Conservation (phyloP, 2,329 filamentous ascomycete genomes). For the Exserohilum rostratum region DNA sequence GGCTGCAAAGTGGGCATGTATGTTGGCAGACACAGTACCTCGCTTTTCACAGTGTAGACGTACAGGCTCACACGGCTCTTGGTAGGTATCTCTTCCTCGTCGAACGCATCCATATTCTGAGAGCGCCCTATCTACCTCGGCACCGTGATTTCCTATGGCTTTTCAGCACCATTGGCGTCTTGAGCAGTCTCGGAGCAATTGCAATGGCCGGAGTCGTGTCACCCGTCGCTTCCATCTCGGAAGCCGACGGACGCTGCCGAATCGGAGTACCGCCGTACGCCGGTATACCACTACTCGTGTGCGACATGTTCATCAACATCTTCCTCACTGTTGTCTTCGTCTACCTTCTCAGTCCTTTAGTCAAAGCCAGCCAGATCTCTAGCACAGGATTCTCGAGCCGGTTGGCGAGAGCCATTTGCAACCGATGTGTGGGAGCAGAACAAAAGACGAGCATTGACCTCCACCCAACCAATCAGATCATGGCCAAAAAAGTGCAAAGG, state of each 20-base stretch:
- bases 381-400: conserved; percentile 17
- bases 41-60: background rate
- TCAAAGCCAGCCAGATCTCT: conserved; percentile 21
- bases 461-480: conserved; percentile 21
- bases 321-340: conserved; percentile 50
- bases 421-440: conserved; percentile 8
- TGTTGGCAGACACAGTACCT: background rate
- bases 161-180: conserved; percentile 31
- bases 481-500: conserved; percentile 30
- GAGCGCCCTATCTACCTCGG: conserved; percentile 41
- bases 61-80: background rate
- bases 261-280: conserved; percentile 49
- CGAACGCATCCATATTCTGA: conserved; percentile 49
- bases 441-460: conserved; percentile 9
- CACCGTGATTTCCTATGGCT: conserved; percentile 46
- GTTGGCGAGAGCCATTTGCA: conserved; percentile 22
- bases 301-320: conserved; percentile 49
- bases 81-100: conserved; percentile 51
- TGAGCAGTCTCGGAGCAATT: conserved; percentile 38
- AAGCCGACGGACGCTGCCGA: conserved; percentile 42
- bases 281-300: conserved; percentile 46
- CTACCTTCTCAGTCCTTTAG: conserved; percentile 42
- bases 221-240: conserved; percentile 41
- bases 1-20: conserved; percentile 24
- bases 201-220: conserved; percentile 36